Percentiles rank a stretch among this genome's conserved stretches.
Conservation (phyloP, 2,329 filamentous ascomycete genomes). For the Talaromyces sp. region DNA sequence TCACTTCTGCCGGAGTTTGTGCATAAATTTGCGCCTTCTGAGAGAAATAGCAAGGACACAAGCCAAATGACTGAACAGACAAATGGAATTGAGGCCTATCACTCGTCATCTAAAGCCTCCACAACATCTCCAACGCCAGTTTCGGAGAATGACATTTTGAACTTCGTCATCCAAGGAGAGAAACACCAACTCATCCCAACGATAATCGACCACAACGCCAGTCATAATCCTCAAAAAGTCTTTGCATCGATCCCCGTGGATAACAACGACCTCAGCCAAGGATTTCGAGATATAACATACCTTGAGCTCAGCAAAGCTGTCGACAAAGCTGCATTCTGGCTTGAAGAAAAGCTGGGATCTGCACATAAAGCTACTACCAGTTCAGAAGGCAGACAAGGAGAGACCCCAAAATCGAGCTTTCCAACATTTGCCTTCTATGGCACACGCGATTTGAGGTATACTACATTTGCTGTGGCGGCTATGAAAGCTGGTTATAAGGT, state of each 20-base stretch:
- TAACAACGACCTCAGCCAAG: slow-evolving; percentile 22
- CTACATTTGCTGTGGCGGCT: slow-evolving; percentile 38
- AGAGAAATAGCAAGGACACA: not conserved
- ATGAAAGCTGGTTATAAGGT: slow-evolving; percentile 34
- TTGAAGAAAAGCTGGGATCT: slow-evolving; percentile 20
- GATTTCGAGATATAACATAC: slow-evolving; percentile 27
- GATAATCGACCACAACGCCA: slow-evolving; percentile 22
- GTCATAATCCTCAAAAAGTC: slow-evolving; percentile 10
- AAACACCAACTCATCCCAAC: slow-evolving; percentile 15
- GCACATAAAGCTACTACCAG: not conserved
- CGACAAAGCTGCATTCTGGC: slow-evolving; percentile 39
- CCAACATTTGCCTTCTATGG: slow-evolving; percentile 42
- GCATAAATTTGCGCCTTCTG: not conserved
- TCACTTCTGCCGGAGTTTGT: not conserved
- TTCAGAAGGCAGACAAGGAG: slow-evolving; percentile 10
- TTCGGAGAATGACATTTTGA: not conserved
- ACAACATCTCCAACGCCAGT: not conserved
- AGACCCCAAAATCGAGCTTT: slow-evolving; percentile 20
- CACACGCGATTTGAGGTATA: slow-evolving; percentile 42
- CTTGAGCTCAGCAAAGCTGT: slow-evolving; percentile 32
- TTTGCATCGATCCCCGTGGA: slow-evolving; percentile 25
- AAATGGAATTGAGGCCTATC: not conserved
- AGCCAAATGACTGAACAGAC: not conserved
- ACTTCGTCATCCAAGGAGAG: not conserved
- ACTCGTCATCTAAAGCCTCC: not conserved